Percentiles rank a stretch among this genome's conserved stretches.
These are phyloP conservation scores for Mycena polygramma DNA, from an alignment of 768 basidiomycete species.

Conservation along the genomic window DNA sequence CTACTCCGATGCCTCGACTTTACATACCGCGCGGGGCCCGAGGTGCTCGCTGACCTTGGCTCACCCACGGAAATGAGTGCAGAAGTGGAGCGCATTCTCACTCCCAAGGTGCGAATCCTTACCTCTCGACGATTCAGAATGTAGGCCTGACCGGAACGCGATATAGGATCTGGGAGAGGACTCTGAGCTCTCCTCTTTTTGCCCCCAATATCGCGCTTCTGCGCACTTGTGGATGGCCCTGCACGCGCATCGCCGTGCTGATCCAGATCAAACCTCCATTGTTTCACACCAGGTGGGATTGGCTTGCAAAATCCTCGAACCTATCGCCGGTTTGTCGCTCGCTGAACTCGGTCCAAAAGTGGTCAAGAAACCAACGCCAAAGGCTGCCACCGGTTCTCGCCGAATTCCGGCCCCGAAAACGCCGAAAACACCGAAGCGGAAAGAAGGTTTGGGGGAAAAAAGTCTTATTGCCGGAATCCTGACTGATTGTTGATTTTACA, in stretches of 20 bases:
- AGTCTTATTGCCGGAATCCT: conserved; percentile 24
- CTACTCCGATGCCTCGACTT: conserved; percentile 69
- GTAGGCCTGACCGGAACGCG: neutral
- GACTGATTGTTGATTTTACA: conserved; percentile 37
- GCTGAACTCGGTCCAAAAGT: conserved; percentile 31
- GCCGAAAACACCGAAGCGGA: conserved; percentile 54
- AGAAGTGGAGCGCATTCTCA: conserved; percentile 58
- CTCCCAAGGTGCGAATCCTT: conserved; percentile 53
- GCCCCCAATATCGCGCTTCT: conserved; percentile 64
- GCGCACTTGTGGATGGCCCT: conserved; percentile 79
- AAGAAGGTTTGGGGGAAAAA: conserved; percentile 46
- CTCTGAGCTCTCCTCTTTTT: conserved; percentile 46
- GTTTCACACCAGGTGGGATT: conserved; percentile 67
- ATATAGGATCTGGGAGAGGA: conserved; percentile 54
- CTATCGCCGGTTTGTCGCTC: conserved; percentile 44
- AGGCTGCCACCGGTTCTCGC: conserved; percentile 34
- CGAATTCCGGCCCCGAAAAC: conserved; percentile 42
- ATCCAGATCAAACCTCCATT: conserved; percentile 56
- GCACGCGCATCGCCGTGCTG: conserved; percentile 71
- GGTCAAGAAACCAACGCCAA: conserved; percentile 41
- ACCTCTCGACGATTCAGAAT: neutral
- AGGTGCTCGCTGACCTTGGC: conserved; percentile 42
- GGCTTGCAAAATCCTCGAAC: conserved; percentile 63
- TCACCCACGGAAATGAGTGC: conserved; percentile 53
- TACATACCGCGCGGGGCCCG: conserved; percentile 53